Conservation (phyloP, 495 filamentous ascomycete species). For the Penicillium atrosanguineum region DNA sequence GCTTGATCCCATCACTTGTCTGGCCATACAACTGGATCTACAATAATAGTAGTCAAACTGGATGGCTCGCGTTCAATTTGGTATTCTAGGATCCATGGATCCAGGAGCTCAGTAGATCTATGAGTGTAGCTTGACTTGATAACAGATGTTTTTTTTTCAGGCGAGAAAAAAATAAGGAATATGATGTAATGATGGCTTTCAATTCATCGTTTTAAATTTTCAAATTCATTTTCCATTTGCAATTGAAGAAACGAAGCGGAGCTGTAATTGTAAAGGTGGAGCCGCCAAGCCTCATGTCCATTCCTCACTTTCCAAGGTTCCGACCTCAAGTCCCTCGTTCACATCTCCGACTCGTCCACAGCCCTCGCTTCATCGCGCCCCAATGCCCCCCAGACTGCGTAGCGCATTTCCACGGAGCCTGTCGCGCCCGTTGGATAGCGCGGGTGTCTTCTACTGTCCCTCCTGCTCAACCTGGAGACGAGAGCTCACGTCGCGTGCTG, state of each 20-base stretch:
- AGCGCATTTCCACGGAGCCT: conserved; percentile 38
- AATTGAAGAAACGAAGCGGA: no score
- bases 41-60: conserved; percentile 14
- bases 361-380: conserved; percentile 6
- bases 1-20: conserved; percentile 19
- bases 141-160: conserved; percentile 1
- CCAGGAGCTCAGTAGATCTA: conserved; percentile 8
- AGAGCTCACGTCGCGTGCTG: conserved; percentile 30
- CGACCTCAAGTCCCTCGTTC: conserved; percentile 13
- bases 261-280: neutral
- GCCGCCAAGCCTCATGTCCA: conserved; percentile 26
- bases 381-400: conserved; percentile 45
- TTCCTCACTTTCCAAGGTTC: conserved; percentile 11
- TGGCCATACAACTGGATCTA: conserved; percentile 15
- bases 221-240: no score
- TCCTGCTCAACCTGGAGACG: conserved; percentile 40
- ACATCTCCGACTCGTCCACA: conserved; percentile 9
- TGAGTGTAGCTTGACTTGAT: conserved; percentile 5
- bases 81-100: conserved; percentile 1
- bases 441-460: conserved; percentile 35
- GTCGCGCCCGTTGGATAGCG: conserved; percentile 23
- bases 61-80: conserved; percentile 10
- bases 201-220: no score
- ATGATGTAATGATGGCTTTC: conserved; percentile 21
- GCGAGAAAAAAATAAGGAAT: conserved; percentile 13